Conservation (phyloP, 169 alveolate genomes). For the Cryptosporidium bovis region DNA sequence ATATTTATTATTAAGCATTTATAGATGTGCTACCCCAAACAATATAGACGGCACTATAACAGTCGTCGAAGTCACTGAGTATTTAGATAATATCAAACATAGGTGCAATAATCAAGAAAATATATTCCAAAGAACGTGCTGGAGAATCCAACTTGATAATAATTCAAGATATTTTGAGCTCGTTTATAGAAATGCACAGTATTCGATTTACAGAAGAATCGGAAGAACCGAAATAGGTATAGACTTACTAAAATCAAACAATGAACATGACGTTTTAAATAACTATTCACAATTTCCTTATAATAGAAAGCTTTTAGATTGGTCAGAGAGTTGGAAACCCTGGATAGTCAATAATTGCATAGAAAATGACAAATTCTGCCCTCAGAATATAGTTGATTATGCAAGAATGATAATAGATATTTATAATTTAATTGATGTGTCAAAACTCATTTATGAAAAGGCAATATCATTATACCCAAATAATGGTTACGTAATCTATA, state of each 20-base stretch:
- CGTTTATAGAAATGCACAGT: constrained; percentile 75
- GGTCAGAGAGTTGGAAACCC: constrained; percentile 68
- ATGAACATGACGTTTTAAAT: background rate
- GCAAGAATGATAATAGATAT: constrained; percentile 66
- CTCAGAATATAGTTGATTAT: constrained; percentile 63
- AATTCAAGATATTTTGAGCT: constrained; percentile 51
- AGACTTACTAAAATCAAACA: background rate
- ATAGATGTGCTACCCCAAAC: constrained; percentile 68
- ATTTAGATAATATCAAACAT: constrained; percentile 53
- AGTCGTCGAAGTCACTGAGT: constrained; percentile 44
- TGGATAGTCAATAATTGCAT: constrained; percentile 46
- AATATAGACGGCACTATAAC: constrained; percentile 26
- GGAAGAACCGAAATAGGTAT: background rate
- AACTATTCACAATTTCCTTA: constrained; percentile 17
- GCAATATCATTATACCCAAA: constrained; percentile 38
- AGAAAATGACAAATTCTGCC: constrained; percentile 33
- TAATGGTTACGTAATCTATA: constrained; percentile 27
- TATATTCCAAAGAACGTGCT: constrained; percentile 72
- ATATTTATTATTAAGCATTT: constrained; percentile 70
- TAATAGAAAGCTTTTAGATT: constrained; percentile 43
- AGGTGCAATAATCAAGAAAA: constrained; percentile 51
- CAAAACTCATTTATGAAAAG: constrained; percentile 36
- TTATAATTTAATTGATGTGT: constrained; percentile 45
- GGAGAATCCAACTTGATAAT: constrained; percentile 72
- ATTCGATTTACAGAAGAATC: constrained; percentile 48